phyloP scores from a whole-genome alignment of 73 alveolate species.

The Breviolum minutum region DNA sequence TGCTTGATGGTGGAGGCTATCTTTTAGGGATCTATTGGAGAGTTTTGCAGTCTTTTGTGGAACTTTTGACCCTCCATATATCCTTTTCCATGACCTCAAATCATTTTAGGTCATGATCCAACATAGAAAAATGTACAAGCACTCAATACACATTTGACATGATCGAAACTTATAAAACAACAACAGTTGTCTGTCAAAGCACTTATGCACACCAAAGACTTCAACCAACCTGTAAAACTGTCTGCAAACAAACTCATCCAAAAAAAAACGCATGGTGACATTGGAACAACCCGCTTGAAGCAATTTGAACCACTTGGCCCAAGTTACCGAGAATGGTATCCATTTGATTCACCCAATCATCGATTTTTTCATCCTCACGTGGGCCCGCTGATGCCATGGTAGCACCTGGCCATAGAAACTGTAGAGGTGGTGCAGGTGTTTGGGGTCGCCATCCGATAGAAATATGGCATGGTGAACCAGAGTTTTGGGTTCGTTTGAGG shows the following conservation, averaged over 20 bases:
- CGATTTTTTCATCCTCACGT: slow-evolving; percentile 33
- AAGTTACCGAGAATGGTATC: not conserved
- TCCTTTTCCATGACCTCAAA: no score
- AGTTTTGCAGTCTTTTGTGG: no score
- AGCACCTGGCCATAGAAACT: slow-evolving; percentile 9
- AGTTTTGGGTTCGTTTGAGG: no score
- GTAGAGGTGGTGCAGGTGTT: not conserved
- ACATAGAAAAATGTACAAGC: no score
- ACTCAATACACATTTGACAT: not conserved
- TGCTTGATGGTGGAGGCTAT: not conserved
- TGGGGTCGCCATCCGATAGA: no score
- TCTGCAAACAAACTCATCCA: no score
- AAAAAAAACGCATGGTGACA: no score
- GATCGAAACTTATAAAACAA: not conserved
- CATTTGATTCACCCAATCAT: slow-evolving; percentile 10
- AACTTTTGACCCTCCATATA: no score
- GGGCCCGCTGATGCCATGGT: slow-evolving; percentile 51
- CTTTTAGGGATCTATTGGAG: not conserved
- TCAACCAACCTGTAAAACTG: not conserved
- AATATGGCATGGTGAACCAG: no score
- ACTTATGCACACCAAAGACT: not conserved
- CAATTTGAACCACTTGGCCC: not conserved
- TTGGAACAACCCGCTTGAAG: not conserved
- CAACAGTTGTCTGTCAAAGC: not conserved
- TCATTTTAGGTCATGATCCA: no score